Conservation (phyloP, 129 eudicot species). For the Lonicera japonica region DNA sequence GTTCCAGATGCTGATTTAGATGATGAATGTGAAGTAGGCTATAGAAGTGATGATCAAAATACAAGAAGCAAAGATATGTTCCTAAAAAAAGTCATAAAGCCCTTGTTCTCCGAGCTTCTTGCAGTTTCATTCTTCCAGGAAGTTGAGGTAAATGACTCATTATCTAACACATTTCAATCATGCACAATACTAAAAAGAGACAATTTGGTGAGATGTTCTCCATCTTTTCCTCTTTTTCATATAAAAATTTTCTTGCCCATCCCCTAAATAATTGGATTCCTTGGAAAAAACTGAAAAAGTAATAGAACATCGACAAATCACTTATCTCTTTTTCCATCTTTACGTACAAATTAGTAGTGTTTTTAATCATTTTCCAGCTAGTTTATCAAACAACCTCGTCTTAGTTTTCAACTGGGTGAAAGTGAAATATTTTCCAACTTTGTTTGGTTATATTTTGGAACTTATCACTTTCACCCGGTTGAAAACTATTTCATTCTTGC, state of each 20-base stretch:
- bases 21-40: constrained; percentile 26
- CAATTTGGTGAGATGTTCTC: too few species aligned
- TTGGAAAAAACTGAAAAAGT: too few species aligned
- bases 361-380: too few species aligned
- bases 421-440: too few species aligned
- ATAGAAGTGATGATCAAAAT: constrained; percentile 26
- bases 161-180: neutral
- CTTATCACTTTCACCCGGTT: neutral
- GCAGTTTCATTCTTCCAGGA: constrained; percentile 53
- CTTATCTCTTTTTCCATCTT: too few species aligned
- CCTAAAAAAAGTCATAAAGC: constrained; percentile 43
- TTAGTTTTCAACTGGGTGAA: neutral
- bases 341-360: too few species aligned
- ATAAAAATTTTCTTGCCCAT: too few species aligned
- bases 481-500: neutral
- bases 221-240: too few species aligned
- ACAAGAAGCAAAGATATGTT: constrained; percentile 33
- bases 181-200: constrained; percentile 2
- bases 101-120: constrained; percentile 57
- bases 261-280: too few species aligned
- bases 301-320: too few species aligned
- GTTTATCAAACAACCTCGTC: too few species aligned
- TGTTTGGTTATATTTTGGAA: too few species aligned
- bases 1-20: constrained; percentile 10
- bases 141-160: constrained; percentile 46